Evolutionary conservation across 1,139 yeast genomes (phyloP), one percentile per base, ranked within the genome.

Genomic region (Hemisphaericaspora subhashii): DNA sequence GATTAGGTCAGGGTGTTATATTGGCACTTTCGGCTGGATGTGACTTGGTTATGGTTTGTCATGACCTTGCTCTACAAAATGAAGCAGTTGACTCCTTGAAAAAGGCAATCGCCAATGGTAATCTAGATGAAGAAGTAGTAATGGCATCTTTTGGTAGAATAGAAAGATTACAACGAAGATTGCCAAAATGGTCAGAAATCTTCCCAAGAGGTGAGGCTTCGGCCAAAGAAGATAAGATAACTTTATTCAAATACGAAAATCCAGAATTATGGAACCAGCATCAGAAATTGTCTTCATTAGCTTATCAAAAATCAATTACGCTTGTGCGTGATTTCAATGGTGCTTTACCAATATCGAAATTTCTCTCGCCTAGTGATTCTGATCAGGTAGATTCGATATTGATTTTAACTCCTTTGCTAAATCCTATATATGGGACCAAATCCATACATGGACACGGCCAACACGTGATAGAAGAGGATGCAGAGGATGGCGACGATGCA

Each of bases 1-100:
- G 87, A 1, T 66, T 81, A 29, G 80, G 83, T 3, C 86, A 81
- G 53, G 86, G 86, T 5, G 83, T 81, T 1, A 73, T 78, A 2
- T 63, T 79, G 54, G 83, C 86, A 0, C 63, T 79, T 4, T 69
- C 74, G 42, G 86, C 86, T 2, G 83, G 85, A 1, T 81, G 86
- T 57, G 86, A 81, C 53, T 65, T 81, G 50, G 79, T 81, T 4
- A 67, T 80, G 67, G 83, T 81, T 9, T 81, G 86, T 51, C 81
- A 79, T 44, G 78, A 78, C 44, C 62, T 63, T 48, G 60, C 66
- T n/a, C 63, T 79, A 30, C 87, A 81, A 51, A 66, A 70, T 36
- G 86, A 81, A 51, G 85, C 84, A 3, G 64, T 79, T 5, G 75
- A 72, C 17, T 77, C 81, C 1, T 62, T 81, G 47, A 56, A 67